A percentile compares a stretch with the other conserved stretches of the same genome.
Conservation (phyloP, 2,329 filamentous ascomycete genomes). For the Colletotrichum falcatum region DNA sequence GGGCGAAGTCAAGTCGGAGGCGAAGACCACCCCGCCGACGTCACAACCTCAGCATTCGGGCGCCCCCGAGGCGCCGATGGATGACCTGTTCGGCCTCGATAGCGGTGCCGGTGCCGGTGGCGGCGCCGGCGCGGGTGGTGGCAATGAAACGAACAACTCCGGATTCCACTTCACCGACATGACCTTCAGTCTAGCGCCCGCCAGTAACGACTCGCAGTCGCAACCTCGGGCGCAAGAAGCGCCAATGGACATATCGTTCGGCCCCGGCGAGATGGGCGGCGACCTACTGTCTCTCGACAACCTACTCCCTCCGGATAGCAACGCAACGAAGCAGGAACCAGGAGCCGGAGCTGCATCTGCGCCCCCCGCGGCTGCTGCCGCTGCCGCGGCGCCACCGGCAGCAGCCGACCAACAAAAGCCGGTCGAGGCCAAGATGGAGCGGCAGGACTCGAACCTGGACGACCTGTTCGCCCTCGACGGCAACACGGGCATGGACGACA, state of each 20-base stretch:
- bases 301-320: conserved; percentile 46
- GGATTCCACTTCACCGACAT: conserved; percentile 67
- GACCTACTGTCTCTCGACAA: conserved; percentile 49
- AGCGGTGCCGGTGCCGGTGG: conserved; percentile 35
- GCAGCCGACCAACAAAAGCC: conserved; percentile 39
- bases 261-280: conserved; percentile 49
- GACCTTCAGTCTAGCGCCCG: conserved; percentile 65
- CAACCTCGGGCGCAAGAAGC: conserved; percentile 50
- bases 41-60: conserved; percentile 41
- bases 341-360: conserved; percentile 20
- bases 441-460: conserved; percentile 54
- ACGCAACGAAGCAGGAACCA: conserved; percentile 13
- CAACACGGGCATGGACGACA: conserved; percentile 51
- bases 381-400: conserved; percentile 26
- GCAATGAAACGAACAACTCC: conserved; percentile 45
- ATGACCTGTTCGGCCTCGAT: conserved; percentile 32
- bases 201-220: conserved; percentile 48
- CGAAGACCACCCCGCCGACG: conserved; percentile 40
- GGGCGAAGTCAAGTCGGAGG: conserved; percentile 48
- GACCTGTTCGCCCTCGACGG: conserved; percentile 62
- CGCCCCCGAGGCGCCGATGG: conserved; percentile 42
- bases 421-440: conserved; percentile 42
- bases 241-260: conserved; percentile 61
- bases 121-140: conserved; percentile 13
- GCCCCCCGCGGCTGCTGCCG: conserved; percentile 39